Base-by-base conservation (phyloP, 305 asterid genomes). In the Fraxinus platypoda region DNA sequence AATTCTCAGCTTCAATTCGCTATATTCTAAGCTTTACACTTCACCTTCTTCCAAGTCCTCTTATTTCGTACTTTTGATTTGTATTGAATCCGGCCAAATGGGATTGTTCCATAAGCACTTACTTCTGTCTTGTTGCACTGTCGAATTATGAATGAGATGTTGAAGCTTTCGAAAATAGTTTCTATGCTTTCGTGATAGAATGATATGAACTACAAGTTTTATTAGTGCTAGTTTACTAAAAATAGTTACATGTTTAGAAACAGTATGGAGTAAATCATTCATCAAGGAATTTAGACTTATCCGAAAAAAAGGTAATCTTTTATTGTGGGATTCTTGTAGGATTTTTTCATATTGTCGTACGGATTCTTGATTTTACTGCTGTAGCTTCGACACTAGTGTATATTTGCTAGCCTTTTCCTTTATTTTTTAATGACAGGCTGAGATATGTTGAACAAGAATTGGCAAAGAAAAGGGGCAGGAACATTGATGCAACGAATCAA, bases 381-480 rank as follows among this genome's bases (percentile, higher is more conserved):
- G 37, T 37, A 12, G 34, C 74, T 26, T 25, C 37, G 4, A 25
- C 19, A 15, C 74, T 30, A 17, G 8, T 84, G 76, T 25, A 54
- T 66, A 43, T 64, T 62, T 49, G 37, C 71, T 74, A 57, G 68
- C 62, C 19, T 79, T 52, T 23, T 57, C 68, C 28, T 57, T 66
- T 72, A 21, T 78, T 46, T 78, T 83, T n/a, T 26, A 37, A 68
- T 78, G 80, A 76, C 92, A 94, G 98, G 98, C 78, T 94, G 91
- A 91, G 92, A 81, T 95, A 95, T 66, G 90, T 95, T 74, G 99
- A 94, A 84, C 98, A 95, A 84, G 98, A 94, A 85, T 84, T 95
- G 87, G 98, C 99, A 59, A 94, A 91, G 94, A 92, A 91, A 87
- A 88, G 92, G 87, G 99, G 99, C 80, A 91, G 87, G 89, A 87